Evolutionary conservation across 1,284 basidiomycete species (phyloP), one percentile per base, ranked within the genome.

Genomic region (Sanghuangporus sanghuang): DNA sequence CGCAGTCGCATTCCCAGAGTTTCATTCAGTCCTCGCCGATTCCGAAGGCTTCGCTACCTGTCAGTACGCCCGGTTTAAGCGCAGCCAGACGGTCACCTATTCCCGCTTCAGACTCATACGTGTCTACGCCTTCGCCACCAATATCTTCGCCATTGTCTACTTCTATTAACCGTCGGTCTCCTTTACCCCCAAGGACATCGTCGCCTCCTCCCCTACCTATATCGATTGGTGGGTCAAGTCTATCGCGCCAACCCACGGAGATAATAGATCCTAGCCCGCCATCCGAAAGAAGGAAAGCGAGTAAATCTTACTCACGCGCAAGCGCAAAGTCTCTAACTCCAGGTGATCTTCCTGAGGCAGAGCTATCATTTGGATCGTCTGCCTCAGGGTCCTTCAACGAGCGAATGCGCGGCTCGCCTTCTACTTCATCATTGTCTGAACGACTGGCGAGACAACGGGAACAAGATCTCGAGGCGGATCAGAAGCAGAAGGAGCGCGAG

Each of bases 171-270:
- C 48, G 49, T 40, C 48, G 21, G 18, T 54, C 57, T 49, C 42
- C 44, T 7, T 36, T 35, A 23, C 9, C 8, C 21, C n/a, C 14
- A 21, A 23, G 46, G 18, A 6, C 42, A 23, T 21, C 59, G 23
- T 60, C 46, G 7, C 50, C 52, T 46, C 40, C 52, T 38, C 48
- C 46, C 16, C 21, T 52, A 32, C 42, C 36, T 12, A 21, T 35
- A 35, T 49, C 54, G 7, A 48, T 52, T 1, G 21, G 14, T 27
- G 35, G 49, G n/a, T 27, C n/a, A 18, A 49, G 58, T 44, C 40
- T 65, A 12, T 65, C 64, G 16, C 54, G 64, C 18, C 50, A 59
- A 8, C 61, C 64, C 8, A 65, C 64, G 23, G 60, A 62, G 39
- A 39, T 61, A 6, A 40, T 52, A 35, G 46, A 39, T 23, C 9